Base-by-base conservation (phyloP, 495 filamentous ascomycete genomes). In the Bacidia gigantensis region DNA sequence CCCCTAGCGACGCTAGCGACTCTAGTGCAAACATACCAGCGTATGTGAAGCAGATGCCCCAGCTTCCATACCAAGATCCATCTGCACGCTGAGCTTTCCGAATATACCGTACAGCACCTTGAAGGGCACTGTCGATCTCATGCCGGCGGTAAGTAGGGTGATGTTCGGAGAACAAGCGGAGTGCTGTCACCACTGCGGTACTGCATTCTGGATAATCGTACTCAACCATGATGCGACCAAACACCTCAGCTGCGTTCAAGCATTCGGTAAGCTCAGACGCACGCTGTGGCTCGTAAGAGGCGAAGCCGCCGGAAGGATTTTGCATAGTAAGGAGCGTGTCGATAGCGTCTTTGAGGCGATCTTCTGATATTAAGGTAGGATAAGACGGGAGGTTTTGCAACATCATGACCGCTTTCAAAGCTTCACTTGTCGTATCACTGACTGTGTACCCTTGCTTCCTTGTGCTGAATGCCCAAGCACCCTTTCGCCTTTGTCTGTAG, bases 151-250 rank as follows among this genome's bases (percentile, higher is more conserved):
- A 90, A 21, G 81, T 69, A 0, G 90, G 89, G 68, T 87, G 86
- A 60, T 82, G 77, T 56, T 84, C 79, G 54, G 57, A 55, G 71
- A 97, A 98, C 3, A 89, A 71, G 0, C 80, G 83, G 0, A 98
- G 73, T 0, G 84, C 87, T 2, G 88, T 95, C n/a, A 97, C 84
- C 3, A 87, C 86, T 2, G 92, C 89, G 1, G 93, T 96, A 1
- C 92, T 97, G 67, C 93, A 98, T 64, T 98, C 92, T 0, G 90
- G 89, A 58, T 97, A 95, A 60, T 95, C 88, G 64, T 97, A 98
- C 55, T 95, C 87, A 35, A 97, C 82, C 92, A 98, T 97, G 64
- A 98, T 97, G 11, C 81, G 77, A 14, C 89, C 93, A 62, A 98
- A 98, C 0, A 98, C 90, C 62, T 97, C 93, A 14, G 92, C 93